A percentile compares a stretch with the other conserved stretches of the same genome.
Conservation (phyloP, 169 alveolate species). For the Cryptosporidium andersoni region DNA sequence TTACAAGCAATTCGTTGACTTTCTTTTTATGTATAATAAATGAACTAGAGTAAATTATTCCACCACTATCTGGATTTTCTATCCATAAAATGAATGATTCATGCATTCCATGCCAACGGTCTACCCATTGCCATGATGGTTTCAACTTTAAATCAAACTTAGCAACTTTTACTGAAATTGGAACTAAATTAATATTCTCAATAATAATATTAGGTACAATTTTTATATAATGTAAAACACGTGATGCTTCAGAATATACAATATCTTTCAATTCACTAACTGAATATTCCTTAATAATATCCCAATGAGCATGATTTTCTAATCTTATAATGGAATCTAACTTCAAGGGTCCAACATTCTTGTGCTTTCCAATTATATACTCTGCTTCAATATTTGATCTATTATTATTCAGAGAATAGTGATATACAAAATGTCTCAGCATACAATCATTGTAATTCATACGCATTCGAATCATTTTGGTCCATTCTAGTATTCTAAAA, state of each 20-base stretch:
- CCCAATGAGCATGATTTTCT: constrained; percentile 72
- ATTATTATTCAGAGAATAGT: constrained; percentile 74
- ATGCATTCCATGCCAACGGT: constrained; percentile 88
- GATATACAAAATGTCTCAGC: constrained; percentile 81
- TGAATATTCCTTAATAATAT: constrained; percentile 71
- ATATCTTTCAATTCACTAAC: constrained; percentile 70
- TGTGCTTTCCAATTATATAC: constrained; percentile 37
- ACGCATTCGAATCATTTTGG: constrained; percentile 84
- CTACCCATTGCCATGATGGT: constrained; percentile 87
- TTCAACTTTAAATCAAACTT: constrained; percentile 82
- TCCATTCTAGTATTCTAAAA: constrained; percentile 82
- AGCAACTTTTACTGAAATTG: constrained; percentile 85
- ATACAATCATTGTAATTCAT: constrained; percentile 81
- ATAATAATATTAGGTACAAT: constrained; percentile 87
- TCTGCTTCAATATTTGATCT: constrained; percentile 66
- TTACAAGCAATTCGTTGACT: constrained; percentile 72
- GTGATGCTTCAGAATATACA: constrained; percentile 75
- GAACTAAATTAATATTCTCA: constrained; percentile 77
- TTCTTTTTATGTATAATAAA: constrained; percentile 79
- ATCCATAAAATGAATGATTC: constrained; percentile 83
- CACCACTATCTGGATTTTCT: constrained; percentile 86
- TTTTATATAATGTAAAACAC: constrained; percentile 75
- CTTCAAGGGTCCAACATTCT: constrained; percentile 71
- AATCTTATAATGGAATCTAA: constrained; percentile 60
- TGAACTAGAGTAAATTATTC: constrained; percentile 86